A percentile compares a stretch with the other conserved stretches of the same genome.
phyloP scores from a whole-genome alignment of 768 basidiomycete species.

The Tubosaeta brunneosetosa region DNA sequence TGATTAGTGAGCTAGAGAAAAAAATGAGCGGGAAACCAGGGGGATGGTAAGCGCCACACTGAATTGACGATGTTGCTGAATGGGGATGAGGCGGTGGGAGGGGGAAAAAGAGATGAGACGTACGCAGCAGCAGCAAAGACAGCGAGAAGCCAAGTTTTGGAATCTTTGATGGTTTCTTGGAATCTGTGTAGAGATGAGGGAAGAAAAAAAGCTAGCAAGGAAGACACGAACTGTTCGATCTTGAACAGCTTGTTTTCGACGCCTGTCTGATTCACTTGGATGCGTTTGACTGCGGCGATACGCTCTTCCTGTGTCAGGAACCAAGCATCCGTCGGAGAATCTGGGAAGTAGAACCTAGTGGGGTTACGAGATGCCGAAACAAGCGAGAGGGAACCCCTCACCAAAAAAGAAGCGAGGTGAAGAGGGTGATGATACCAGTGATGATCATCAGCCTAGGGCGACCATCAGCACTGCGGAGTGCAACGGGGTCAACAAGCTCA shows the following conservation, averaged over 20 bases:
- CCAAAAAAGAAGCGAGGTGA: constrained; percentile 61
- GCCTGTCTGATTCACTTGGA: constrained; percentile 70
- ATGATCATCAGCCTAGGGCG: constrained; percentile 66
- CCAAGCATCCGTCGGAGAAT: constrained; percentile 67
- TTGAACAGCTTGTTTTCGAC: constrained; percentile 82
- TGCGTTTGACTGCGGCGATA: constrained; percentile 59
- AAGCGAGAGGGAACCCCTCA: constrained; percentile 22
- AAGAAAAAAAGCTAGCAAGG: constrained; percentile 3
- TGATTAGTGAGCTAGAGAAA: too few relatives aligned
- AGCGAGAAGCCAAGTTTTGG: constrained; percentile 71
- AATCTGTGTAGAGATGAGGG: constrained; percentile 41
- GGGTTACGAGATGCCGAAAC: background rate
- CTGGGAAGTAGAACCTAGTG: constrained; percentile 71
- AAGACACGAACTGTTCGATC: constrained; percentile 56
- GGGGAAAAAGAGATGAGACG: constrained; percentile 25
- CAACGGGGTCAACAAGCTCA: constrained; percentile 23
- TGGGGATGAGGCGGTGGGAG: constrained; percentile 8
- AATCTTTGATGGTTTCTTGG: constrained; percentile 63
- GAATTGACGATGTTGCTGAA: constrained; percentile 65
- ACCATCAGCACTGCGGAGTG: constrained; percentile 5
- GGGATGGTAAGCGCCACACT: constrained; percentile 34
- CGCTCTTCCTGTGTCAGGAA: constrained; percentile 75
- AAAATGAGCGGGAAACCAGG: background rate
- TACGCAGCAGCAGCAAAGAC: constrained; percentile 57
- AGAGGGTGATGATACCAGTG: constrained; percentile 59